phyloP scores from a whole-genome alignment of 176 grass and related monocot genomes.

The Neostapfia colusana region DNA sequence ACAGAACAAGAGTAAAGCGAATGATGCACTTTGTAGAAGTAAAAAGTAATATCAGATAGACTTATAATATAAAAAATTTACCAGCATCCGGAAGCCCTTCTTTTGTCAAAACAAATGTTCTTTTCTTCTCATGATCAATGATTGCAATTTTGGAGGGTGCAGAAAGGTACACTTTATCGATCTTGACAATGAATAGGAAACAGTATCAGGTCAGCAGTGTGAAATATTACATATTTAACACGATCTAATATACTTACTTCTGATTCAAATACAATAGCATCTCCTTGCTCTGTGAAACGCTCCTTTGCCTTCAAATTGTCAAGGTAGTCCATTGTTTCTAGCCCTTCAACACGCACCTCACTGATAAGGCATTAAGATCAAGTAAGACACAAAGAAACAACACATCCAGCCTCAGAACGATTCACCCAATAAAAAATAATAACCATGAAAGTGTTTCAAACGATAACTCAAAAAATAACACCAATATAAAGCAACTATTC shows the following conservation, averaged over 20 bases:
- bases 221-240: constrained; percentile 2
- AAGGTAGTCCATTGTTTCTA: constrained; percentile 88
- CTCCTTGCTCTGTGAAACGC: constrained; percentile 74
- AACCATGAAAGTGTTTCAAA: neutral
- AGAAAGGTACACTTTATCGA: constrained; percentile 77
- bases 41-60: neutral
- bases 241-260: constrained; percentile 49
- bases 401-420: neutral
- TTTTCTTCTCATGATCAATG: constrained; percentile 89
- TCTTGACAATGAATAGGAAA: constrained; percentile 40
- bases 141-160: constrained; percentile 81
- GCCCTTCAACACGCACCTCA: constrained; percentile 84
- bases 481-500: neutral
- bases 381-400: neutral
- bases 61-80: constrained; percentile 24
- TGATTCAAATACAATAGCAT: constrained; percentile 82
- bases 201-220: neutral
- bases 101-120: constrained; percentile 76
- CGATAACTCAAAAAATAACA: neutral
- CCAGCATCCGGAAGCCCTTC: constrained; percentile 84
- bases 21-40: constrained; percentile 6
- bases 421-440: no score
- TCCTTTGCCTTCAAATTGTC: constrained; percentile 66
- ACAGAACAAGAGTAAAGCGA: constrained; percentile 19
- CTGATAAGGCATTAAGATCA: constrained; percentile 35